phyloP scores from a whole-genome alignment of 2,329 filamentous ascomycete species.

The Aspergillus intermedius region DNA sequence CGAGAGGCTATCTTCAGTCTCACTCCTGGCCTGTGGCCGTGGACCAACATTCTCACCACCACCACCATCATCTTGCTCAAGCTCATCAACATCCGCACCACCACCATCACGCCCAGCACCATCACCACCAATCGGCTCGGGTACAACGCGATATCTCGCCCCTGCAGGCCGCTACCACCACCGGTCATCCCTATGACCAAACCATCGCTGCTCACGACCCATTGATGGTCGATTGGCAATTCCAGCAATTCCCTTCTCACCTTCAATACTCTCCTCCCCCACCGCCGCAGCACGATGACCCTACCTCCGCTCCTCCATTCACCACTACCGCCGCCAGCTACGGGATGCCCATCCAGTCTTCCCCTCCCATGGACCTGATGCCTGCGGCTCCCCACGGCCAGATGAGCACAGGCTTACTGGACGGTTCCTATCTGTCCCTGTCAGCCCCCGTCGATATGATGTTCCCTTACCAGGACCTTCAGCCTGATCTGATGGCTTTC shows the following conservation, averaged over 20 bases:
- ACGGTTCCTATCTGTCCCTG: slow-evolving; percentile 53
- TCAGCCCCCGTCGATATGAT: slow-evolving; percentile 58
- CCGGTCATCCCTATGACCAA: slow-evolving; percentile 38
- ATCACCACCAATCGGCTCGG: background rate
- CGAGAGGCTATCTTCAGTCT: slow-evolving; percentile 39
- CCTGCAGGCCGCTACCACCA: slow-evolving; percentile 29
- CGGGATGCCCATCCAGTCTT: slow-evolving; percentile 37
- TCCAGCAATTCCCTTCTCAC: slow-evolving; percentile 36
- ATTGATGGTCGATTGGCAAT: slow-evolving; percentile 42
- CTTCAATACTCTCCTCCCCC: slow-evolving; percentile 23
- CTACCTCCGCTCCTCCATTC: slow-evolving; percentile 48
- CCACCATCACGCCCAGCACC: background rate
- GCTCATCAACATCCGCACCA: background rate
- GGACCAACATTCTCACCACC: slow-evolving; percentile 29
- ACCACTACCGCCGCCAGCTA: slow-evolving; percentile 55
- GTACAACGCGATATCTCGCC: slow-evolving; percentile 34
- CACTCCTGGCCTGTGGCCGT: slow-evolving; percentile 39
- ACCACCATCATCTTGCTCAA: background rate
- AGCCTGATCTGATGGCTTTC: slow-evolving; percentile 58
- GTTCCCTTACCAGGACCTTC: slow-evolving; percentile 72
- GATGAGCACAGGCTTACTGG: slow-evolving; percentile 56
- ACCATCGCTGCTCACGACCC: slow-evolving; percentile 37
- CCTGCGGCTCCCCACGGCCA: slow-evolving; percentile 53
- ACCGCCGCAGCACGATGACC: slow-evolving; percentile 41
- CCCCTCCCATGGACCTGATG: slow-evolving; percentile 46